A percentile compares a stretch with the other conserved stretches of the same genome.
phyloP scores from a whole-genome alignment of 2,329 filamentous ascomycete species.

The Colletotrichum lindemuthianum region DNA sequence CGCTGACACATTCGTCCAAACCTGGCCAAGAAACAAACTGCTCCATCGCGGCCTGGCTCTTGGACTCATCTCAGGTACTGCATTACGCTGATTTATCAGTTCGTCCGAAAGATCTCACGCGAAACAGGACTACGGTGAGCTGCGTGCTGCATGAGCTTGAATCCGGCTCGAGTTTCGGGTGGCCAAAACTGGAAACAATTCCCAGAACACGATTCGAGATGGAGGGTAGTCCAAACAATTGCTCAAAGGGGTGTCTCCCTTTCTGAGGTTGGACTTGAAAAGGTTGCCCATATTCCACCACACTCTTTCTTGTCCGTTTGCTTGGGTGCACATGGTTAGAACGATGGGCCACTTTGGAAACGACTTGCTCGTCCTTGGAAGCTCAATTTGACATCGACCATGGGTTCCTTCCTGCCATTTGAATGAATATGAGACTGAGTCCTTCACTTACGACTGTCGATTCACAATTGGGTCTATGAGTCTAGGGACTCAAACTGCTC shows the following conservation, averaged over 20 bases:
- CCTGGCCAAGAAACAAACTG: not conserved
- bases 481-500: too few relatives aligned
- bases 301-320: not conserved
- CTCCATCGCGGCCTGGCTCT: not conserved
- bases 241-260: constrained; percentile 18
- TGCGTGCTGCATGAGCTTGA: constrained; percentile 16
- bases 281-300: constrained; percentile 10
- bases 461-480: too few relatives aligned
- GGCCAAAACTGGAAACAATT: constrained; percentile 10
- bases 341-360: too few relatives aligned
- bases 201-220: constrained; percentile 14
- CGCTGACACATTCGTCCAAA: too few relatives aligned
- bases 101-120: constrained; percentile 9
- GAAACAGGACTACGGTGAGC: constrained; percentile 16
- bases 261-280: constrained; percentile 6
- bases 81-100: not conserved
- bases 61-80: not conserved
- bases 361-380: too few relatives aligned
- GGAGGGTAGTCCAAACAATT: not conserved
- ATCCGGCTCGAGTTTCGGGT: constrained; percentile 16
- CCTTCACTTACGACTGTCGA: too few relatives aligned
- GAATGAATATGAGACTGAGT: too few relatives aligned
- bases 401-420: too few relatives aligned
- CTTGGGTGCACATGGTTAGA: too few relatives aligned
- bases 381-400: too few relatives aligned